These are phyloP conservation scores for Thermomucor indicae-seudaticae DNA, from an alignment of 371 early-diverging fungal species.

Conservation along the genomic window DNA sequence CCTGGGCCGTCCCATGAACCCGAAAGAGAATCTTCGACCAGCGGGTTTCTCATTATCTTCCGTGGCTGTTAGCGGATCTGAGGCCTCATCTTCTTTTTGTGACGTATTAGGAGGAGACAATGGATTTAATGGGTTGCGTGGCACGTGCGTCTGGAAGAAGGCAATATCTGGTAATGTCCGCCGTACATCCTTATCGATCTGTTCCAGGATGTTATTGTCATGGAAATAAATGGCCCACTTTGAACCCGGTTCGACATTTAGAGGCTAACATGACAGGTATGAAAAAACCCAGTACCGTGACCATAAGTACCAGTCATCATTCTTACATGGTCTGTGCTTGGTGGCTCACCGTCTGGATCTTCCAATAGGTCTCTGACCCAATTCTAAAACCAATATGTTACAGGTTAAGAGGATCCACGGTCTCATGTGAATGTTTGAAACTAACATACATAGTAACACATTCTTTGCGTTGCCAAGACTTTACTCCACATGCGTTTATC, in stretches of 20 bases:
- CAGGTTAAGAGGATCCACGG: neutral
- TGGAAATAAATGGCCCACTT: constrained; percentile 56
- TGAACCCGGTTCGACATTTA: constrained; percentile 34
- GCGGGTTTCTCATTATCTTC: constrained; percentile 1
- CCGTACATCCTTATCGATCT: constrained; percentile 82
- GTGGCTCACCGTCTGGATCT: constrained; percentile 47
- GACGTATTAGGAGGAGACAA: constrained; percentile 30
- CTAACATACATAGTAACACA: constrained; percentile 59
- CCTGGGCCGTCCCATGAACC: constrained; percentile 35
- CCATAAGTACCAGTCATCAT: neutral
- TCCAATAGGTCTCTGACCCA: constrained; percentile 56
- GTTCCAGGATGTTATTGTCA: constrained; percentile 63
- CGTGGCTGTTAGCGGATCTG: constrained; percentile 1
- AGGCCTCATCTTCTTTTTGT: constrained; percentile 7
- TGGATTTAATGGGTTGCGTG: constrained; percentile 47
- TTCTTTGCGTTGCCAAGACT: constrained; percentile 45
- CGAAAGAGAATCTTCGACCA: constrained; percentile 35
- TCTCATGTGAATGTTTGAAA: neutral
- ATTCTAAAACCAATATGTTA: constrained; percentile 22
- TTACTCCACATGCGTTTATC: constrained; percentile 68
- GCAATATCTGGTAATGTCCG: constrained; percentile 81
- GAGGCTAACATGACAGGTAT: constrained; percentile 23
- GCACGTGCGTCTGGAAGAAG: constrained; percentile 71
- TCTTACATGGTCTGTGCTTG: constrained; percentile 39
- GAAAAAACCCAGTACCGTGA: constrained; percentile 1